Percentiles rank a stretch among this genome's conserved stretches.
These are phyloP conservation scores for Golubevia sp. DNA, from an alignment of 1,284 basidiomycete species.

Conservation along the genomic window DNA sequence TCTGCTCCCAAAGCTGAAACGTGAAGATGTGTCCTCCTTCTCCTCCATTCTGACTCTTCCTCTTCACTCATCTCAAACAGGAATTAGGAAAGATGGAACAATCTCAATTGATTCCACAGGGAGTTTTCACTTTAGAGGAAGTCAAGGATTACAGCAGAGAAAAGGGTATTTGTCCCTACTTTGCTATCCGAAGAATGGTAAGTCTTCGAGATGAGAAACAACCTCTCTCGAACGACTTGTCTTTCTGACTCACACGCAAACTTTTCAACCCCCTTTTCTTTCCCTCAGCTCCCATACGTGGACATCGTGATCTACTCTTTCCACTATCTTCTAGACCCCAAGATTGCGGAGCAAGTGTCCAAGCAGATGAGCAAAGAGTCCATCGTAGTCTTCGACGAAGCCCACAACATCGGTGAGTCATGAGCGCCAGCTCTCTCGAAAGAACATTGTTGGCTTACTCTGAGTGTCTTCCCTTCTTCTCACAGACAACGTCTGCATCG, in stretches of 20 bases:
- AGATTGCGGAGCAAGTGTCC: slow-evolving; percentile 58
- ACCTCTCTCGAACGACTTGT: background rate
- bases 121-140: slow-evolving; percentile 59
- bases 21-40: background rate
- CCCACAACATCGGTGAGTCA: slow-evolving; percentile 49
- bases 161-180: slow-evolving; percentile 58
- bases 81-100: slow-evolving; percentile 60
- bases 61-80: background rate
- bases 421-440: background rate
- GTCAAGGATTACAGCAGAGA: slow-evolving; percentile 51
- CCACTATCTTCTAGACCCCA: slow-evolving; percentile 60
- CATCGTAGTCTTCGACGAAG: slow-evolving; percentile 61
- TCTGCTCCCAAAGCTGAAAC: background rate
- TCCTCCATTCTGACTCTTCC: background rate
- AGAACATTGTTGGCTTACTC: no score
- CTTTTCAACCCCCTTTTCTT: background rate
- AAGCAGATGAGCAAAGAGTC: slow-evolving; percentile 61
- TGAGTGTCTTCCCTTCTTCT: background rate
- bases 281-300: slow-evolving; percentile 42
- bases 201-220: background rate
- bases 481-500: slow-evolving; percentile 59
- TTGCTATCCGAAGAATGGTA: slow-evolving; percentile 56
- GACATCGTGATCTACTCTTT: slow-evolving; percentile 61
- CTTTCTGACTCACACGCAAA: no score
- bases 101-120: slow-evolving; percentile 52